Percentiles rank a stretch among this genome's conserved stretches.
phyloP scores from a whole-genome alignment of 441 rosid species.

The Euphorbia schlechtendalii region DNA sequence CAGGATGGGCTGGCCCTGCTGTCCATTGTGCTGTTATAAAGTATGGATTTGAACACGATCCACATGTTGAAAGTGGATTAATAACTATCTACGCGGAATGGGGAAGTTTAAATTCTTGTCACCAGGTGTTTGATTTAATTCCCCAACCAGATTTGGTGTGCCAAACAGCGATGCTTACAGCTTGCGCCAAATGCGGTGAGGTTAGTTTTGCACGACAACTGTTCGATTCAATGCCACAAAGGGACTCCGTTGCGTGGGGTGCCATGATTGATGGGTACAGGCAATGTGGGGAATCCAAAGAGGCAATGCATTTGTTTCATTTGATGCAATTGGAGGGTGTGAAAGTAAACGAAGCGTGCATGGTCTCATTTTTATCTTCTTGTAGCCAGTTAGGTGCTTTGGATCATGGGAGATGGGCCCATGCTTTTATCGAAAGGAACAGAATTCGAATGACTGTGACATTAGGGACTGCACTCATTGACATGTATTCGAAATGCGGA shows the following conservation, averaged over 20 bases:
- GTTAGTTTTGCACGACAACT: slow-evolving; percentile 32
- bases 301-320: slow-evolving; percentile 41
- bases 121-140: slow-evolving; percentile 29
- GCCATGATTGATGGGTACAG: slow-evolving; percentile 49
- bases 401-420: slow-evolving; percentile 59
- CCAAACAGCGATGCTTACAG: slow-evolving; percentile 40
- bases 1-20: slow-evolving; percentile 25
- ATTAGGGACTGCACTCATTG: slow-evolving; percentile 48
- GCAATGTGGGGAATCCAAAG: slow-evolving; percentile 40
- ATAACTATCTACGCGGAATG: slow-evolving; percentile 42
- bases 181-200: slow-evolving; percentile 42
- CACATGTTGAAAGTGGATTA: slow-evolving; percentile 45
- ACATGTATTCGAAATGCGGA: slow-evolving; percentile 50
- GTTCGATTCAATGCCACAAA: slow-evolving; percentile 49
- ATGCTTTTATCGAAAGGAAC: slow-evolving; percentile 40
- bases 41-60: slow-evolving; percentile 44
- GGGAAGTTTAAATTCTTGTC: slow-evolving; percentile 35
- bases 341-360: slow-evolving; percentile 40
- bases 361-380: slow-evolving; percentile 49
- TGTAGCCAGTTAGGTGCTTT: slow-evolving; percentile 49
- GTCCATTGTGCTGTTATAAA: slow-evolving; percentile 33
- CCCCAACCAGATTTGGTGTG: slow-evolving; percentile 41
- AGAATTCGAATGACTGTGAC: slow-evolving; percentile 34
- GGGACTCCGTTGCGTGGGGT: slow-evolving; percentile 44
- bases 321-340: slow-evolving; percentile 50